Conservation (phyloP, 768 basidiomycete genomes). For the Leccinum subgranulosum region DNA sequence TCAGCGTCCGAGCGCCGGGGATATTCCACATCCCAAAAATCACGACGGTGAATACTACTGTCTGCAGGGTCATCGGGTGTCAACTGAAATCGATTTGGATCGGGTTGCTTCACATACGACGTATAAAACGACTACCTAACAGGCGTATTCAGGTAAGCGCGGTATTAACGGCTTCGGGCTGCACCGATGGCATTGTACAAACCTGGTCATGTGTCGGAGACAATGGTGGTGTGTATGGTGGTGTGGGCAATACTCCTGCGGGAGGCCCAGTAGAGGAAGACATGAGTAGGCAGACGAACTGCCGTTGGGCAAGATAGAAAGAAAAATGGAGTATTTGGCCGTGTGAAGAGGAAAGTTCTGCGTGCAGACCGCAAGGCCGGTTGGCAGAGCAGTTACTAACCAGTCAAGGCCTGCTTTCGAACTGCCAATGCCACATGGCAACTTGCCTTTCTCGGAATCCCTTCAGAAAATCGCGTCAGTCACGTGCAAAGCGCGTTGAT, state of each 20-base stretch:
- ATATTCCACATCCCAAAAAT: conserved; percentile 90
- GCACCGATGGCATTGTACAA: conserved; percentile 26
- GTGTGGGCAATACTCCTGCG: conserved; percentile 32
- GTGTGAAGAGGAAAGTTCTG: conserved; percentile 22
- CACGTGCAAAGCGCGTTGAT: conserved; percentile 37
- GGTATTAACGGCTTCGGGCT: conserved; percentile 17
- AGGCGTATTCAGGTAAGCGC: conserved; percentile 18
- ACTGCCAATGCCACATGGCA: conserved; percentile 15
- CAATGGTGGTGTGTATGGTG: conserved; percentile 41
- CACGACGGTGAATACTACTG: conserved; percentile 80
- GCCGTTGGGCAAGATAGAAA: conserved; percentile 12
- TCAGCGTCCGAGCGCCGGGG: conserved; percentile 72
- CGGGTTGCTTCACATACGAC: conserved; percentile 50
- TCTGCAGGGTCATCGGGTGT: conserved; percentile 39
- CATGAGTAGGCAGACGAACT: conserved; percentile 33
- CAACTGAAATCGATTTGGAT: conserved; percentile 8
- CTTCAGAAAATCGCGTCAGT: conserved; percentile 23
- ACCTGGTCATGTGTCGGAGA: conserved; percentile 73
- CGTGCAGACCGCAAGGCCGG: conserved; percentile 33
- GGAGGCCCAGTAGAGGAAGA: conserved; percentile 33
- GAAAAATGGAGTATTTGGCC: conserved; percentile 3
- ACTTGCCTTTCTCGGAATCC: conserved; percentile 18
- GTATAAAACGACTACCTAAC: conserved; percentile 70
- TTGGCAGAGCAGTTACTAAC: background rate
- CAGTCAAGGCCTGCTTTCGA: conserved; percentile 4